phyloP scores from a whole-genome alignment of 2,329 filamentous ascomycete genomes.

The Pestalotiopsis sp. region DNA sequence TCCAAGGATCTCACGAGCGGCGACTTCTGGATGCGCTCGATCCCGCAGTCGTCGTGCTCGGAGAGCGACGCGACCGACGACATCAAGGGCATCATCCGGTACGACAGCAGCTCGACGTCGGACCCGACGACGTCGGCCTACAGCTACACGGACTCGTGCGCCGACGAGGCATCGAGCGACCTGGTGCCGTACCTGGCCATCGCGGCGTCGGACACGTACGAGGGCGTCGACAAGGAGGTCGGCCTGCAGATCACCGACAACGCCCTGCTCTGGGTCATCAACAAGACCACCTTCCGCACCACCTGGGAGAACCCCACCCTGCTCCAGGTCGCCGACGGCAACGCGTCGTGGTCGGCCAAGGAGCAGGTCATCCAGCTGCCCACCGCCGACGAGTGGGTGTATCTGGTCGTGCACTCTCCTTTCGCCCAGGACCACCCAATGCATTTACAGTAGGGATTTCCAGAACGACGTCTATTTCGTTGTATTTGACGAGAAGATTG shows the following conservation, averaged over 20 bases:
- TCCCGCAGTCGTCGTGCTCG: slow-evolving; percentile 39
- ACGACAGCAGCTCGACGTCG: slow-evolving; percentile 24
- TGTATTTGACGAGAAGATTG: too few relatives aligned
- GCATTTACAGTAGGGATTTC: slow-evolving; percentile 34
- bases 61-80: slow-evolving; percentile 19
- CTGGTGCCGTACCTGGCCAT: slow-evolving; percentile 14
- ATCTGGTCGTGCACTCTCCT: slow-evolving; percentile 33
- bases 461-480: too few relatives aligned
- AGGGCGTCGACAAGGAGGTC: slow-evolving; percentile 7
- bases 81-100: slow-evolving; percentile 36
- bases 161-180: slow-evolving; percentile 9
- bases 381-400: slow-evolving; percentile 33
- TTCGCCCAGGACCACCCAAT: slow-evolving; percentile 37
- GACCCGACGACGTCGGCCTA: slow-evolving; percentile 13
- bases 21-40: slow-evolving; percentile 50
- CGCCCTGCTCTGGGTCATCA: slow-evolving; percentile 43
- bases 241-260: slow-evolving; percentile 2
- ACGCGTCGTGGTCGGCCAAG: slow-evolving; percentile 25
- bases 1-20: slow-evolving; percentile 18
- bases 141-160: slow-evolving; percentile 12
- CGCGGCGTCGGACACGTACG: slow-evolving; percentile 3
- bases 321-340: slow-evolving; percentile 27
- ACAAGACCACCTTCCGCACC: slow-evolving; percentile 46
- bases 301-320: slow-evolving; percentile 51
- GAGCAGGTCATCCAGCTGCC: slow-evolving; percentile 33